Evolutionary conservation across 352 stramenopile genomes (phyloP), one percentile per base, ranked within the genome.

Genomic region (Achlya hypogyna): DNA sequence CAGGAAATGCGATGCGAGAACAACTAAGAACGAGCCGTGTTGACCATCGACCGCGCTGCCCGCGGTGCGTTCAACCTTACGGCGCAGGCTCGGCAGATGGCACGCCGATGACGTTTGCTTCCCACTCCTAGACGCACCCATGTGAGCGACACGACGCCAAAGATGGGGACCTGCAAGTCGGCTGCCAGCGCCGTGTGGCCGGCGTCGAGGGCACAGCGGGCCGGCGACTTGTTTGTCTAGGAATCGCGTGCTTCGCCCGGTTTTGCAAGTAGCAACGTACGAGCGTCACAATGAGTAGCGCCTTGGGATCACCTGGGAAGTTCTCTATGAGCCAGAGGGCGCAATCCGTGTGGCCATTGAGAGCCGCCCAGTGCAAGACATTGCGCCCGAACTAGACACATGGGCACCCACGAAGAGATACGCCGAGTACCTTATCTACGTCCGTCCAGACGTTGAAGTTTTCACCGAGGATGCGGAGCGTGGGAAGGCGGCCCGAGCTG

Each of bases 381-480:
- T 63, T 63, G 22, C 54, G 31, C 29, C 54, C 54, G 23, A 63
- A 63, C 54, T 63, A 22, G 49, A 38, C 25, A 20, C 38, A 45
- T 18, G n/a, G 14, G 12, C 31, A 56, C 18, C 23, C 29, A 16
- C 31, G 25, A 22, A 10, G 2, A 56, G 49, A 56, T 10, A 10
- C 14, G 25, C 12, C 2, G 20, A 12, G 49, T 2, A 56, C 49
- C 31, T 56, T 56, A n/a, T 56, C 49, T 12, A 56, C 12, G 31
- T 56, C 49, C 10, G 49, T 56, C 49, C 84, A 93, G 8, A 89
- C 67, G 1, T 63, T 62, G 27, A 91, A 91, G 29, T 93, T 72
- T 27, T 93, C 84, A 31, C 78, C 80, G 22, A 93, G 66, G 10
- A 93, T 70, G 69, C 90, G 91, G 20, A 93, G 62, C 12, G 84